Conservation (phyloP, 2,329 filamentous ascomycete genomes). For the Claviceps paspali region DNA sequence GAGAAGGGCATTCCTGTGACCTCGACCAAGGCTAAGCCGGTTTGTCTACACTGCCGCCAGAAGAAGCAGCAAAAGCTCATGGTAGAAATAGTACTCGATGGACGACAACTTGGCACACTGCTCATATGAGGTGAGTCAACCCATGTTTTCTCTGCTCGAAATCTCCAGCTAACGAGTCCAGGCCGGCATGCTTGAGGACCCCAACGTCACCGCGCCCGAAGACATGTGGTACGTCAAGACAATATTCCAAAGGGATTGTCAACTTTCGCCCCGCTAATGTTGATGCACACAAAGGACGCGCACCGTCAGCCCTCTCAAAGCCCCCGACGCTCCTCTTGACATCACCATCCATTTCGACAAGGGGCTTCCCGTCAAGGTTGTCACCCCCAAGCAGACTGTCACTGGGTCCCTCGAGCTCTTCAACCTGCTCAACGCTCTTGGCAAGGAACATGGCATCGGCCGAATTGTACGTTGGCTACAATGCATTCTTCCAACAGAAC, state of each 20-base stretch:
- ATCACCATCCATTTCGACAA: slow-evolving; percentile 1
- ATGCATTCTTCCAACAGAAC: no score
- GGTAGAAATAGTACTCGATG: slow-evolving; percentile 2
- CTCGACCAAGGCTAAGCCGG: slow-evolving; percentile 3
- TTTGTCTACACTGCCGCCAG: not conserved
- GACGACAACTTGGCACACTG: slow-evolving; percentile 3
- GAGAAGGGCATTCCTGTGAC: slow-evolving; percentile 3
- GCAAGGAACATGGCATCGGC: not conserved
- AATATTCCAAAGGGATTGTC: not conserved
- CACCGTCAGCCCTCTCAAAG: slow-evolving; percentile 1
- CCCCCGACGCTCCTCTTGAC: not conserved
- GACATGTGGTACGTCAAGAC: slow-evolving; percentile 1
- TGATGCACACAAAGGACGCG: slow-evolving; percentile 1
- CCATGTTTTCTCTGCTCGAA: not conserved
- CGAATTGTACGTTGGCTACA: not conserved
- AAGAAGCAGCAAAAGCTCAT: not conserved
- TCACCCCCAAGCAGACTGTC: not conserved
- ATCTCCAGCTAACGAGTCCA: not conserved
- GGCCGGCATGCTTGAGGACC: slow-evolving; percentile 2
- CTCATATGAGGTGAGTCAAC: slow-evolving; percentile 1
- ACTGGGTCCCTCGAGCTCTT: slow-evolving; percentile 1
- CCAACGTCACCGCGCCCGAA: not conserved
- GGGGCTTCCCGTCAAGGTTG: slow-evolving; percentile 1
- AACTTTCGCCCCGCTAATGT: not conserved
- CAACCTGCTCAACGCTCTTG: not conserved